Base-by-base conservation (phyloP, 768 basidiomycete species). In the Hypholoma fasciculare region DNA sequence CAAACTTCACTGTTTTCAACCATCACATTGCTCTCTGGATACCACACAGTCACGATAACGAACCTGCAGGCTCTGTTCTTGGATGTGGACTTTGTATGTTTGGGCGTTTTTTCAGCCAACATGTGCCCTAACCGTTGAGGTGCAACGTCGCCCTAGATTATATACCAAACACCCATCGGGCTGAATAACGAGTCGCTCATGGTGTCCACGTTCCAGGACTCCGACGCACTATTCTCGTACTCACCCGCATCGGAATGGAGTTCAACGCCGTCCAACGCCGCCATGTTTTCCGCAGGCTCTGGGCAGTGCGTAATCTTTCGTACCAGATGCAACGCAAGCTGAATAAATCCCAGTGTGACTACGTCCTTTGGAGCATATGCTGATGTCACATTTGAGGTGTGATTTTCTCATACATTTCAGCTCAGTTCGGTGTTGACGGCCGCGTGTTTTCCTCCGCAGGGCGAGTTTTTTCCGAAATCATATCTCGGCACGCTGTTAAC, bases 61-160 rank as follows among this genome's bases (percentile, higher is more conserved):
- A 76, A 75, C 51, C 44, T 59, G 27, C 70, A 65, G 4, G 54
- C 56, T 4, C 61, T 54, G 5, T 70, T 65, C 46, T 62, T 84
- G 46, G 83, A 82, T 61, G 67, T 85, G 20, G 83, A 85, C 56
- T 81, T 76, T 59, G 82, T 82, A 55, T 40, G 76, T 72, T 14
- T 9, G 57, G n/a, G 34, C 20, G n/a, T 36, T 51, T 23, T 27
- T 12, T 23, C 23, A 4, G 23, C 23, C 9, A 17, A 11, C 11
- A 43, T 23, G 5, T 19, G 17, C 26, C 47, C 11, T 23, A 23
- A 23, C 19, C 27, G 9, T 26, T 27, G 5, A 17, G 52, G 51
- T 44, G 23, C 23, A 23, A 23, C 16, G 23, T 34, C 46, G 16
- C n/a, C 40, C 39, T 58, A 75, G 75, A 66, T 75, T 34, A 75